These are phyloP conservation scores for Salix exigua DNA, from an alignment of 345 rosid species.

Conservation along the genomic window DNA sequence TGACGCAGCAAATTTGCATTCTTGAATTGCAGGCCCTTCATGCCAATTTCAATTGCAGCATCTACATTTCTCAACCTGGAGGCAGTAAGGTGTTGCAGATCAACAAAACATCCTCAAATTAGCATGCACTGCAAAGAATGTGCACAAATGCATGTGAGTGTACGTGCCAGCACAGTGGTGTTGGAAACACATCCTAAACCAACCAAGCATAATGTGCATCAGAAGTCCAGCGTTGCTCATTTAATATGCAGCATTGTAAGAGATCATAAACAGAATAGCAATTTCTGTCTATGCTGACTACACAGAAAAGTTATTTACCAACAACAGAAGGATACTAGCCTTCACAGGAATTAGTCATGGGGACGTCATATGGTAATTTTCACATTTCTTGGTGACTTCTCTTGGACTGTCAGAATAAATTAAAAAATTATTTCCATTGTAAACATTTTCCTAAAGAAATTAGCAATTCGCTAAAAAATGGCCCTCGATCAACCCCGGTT, in stretches of 20 bases:
- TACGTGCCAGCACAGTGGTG: not conserved
- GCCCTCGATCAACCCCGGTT: not conserved
- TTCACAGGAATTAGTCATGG: not conserved
- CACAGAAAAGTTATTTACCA: not conserved
- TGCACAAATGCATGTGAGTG: not conserved
- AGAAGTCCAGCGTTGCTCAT: too few relatives aligned
- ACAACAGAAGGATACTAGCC: not conserved
- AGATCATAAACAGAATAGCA: not conserved
- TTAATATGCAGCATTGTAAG: too few relatives aligned
- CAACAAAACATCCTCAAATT: not conserved
- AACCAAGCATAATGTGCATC: too few relatives aligned
- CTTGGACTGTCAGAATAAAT: not conserved
- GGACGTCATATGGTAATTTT: not conserved
- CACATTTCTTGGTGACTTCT: not conserved
- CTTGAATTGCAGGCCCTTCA: constrained; percentile 64
- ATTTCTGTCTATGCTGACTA: not conserved
- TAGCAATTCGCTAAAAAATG: not conserved
- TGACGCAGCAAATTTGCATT: constrained; percentile 42
- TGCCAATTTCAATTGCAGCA: constrained; percentile 71
- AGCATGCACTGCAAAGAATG: not conserved
- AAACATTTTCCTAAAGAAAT: not conserved
- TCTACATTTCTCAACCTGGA: constrained; percentile 64
- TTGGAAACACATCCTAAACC: too few relatives aligned
- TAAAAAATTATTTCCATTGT: not conserved
- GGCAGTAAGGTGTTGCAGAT: not conserved